Evolutionary conservation across 2,329 filamentous ascomycete genomes (phyloP), one percentile per base, ranked within the genome.

Genomic region (Stagonosporopsis cucurbitacearum): DNA sequence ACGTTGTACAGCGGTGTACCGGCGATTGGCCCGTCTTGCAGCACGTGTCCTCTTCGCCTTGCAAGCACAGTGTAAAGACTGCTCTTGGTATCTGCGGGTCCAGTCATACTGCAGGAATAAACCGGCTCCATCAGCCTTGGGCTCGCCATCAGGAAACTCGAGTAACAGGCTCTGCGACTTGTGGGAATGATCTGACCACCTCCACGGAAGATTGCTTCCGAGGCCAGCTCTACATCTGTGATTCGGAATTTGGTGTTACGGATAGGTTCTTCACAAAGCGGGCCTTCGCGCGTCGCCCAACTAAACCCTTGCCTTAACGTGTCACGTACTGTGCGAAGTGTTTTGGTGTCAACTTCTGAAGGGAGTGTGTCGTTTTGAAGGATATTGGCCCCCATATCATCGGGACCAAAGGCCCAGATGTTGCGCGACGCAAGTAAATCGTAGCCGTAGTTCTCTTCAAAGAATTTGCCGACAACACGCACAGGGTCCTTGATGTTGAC

Each of bases 181-280:
- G 95, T 98, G 41, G 95, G 95, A 73, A 99, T 99, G 72, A 99
- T 96, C 76, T 99, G 95, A 40, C 95, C 95, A 64, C 94, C 94
- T 54, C 95, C 95, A 47, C 95, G 87, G 82, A 92, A 96, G 71
- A 99, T 98, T 47, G 94, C 90, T 77, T 98, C 92, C 47, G 87
- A 84, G 11, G 93, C 94, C 19, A 99, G 84, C 37, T 89, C 83
- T 50, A 96, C 86, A 72, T 98, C 94, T 59, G 93, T 98, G 70
- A 99, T 87, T 73, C 93, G 92, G 84, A 99, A 99, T 73, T 96
- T 97, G 66, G 92, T 92, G 78, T 99, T 99, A 67, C 95, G 93
- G 71, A 99, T 98, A 30, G 95, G 95, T 80, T 99, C 95, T 88
- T 99, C 95, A 75, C 95, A 98, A 23, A 99, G 82, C 17, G 95